Base-by-base conservation (phyloP, 1,284 basidiomycete genomes). In the Cystobasidiaceae sp. region DNA sequence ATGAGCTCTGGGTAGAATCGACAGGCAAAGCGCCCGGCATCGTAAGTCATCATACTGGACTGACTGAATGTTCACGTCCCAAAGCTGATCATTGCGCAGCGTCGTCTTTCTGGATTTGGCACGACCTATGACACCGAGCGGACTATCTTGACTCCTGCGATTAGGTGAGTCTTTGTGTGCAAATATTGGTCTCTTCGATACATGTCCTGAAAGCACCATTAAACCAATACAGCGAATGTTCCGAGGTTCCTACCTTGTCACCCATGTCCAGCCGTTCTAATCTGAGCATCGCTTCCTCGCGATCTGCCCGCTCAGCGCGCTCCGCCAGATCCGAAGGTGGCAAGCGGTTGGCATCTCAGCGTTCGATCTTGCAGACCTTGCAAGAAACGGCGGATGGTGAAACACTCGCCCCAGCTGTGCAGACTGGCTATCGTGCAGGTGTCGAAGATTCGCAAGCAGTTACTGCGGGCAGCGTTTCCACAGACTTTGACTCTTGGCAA, bases 1-100 rank as follows among this genome's bases (percentile, higher is more conserved):
- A 64, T 27, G 61, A 64, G 11, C 51, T 64, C 17, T 64, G 61
- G 61, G 49, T 43, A 17, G 61, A 64, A 19, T 25, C 19, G n/a
- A 56, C 52, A 8, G 61, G 61, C 4, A 52, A 41, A n/a, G 51
- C 61, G 2, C 52, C 61, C 7, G 52, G 61, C 21, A 51, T 64
- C 8, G 45, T 45, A 39, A 48, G 52, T 11, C 32, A 3, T 46
- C 3, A 8, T n/a, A n/a, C n/a, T n/a, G n/a, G n/a, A n/a, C n/a
- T n/a, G n/a, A n/a, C n/a, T n/a, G n/a, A n/a, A n/a, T n/a, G n/a
- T n/a, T n/a, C n/a, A n/a, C n/a, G n/a, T n/a, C n/a, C n/a, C n/a
- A n/a, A n/a, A n/a, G n/a, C 11, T 39, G 11, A 11, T n/a, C n/a
- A 21, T 27, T 44, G 25, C 15, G 17, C 25, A 56, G 54, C 54